Evolutionary conservation across 257 asterid genomes (phyloP).

Genomic region (Cynanchum wilfordii): DNA sequence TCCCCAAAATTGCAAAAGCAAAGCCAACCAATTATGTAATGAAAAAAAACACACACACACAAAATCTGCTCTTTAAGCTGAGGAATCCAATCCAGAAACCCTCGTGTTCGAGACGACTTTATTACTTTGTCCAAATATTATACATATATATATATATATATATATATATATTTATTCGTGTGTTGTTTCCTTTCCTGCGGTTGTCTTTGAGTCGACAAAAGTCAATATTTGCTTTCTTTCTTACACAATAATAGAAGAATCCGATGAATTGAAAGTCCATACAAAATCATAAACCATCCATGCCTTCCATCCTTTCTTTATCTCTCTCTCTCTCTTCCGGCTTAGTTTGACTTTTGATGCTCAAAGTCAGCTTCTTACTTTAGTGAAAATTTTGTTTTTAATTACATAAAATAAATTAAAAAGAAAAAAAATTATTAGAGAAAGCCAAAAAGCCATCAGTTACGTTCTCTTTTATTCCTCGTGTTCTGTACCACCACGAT

Average conservation of each 20-base stretch:
- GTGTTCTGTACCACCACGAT: background rate
- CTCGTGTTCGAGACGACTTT: background rate
- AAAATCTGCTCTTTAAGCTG: background rate
- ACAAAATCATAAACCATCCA: background rate
- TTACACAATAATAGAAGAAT: background rate
- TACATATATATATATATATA: too few species aligned
- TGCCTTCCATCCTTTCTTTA: too few species aligned
- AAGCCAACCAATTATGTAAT: too few species aligned
- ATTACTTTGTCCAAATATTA: background rate
- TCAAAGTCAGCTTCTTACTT: constrained; percentile 1
- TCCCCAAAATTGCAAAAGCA: too few species aligned
- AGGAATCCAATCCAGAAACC: background rate
- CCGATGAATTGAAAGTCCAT: background rate
- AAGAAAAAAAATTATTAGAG: background rate
- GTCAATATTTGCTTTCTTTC: background rate
- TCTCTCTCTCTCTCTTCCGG: background rate
- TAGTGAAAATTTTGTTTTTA: background rate
- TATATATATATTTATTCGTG: too few species aligned
- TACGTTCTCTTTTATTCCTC: background rate
- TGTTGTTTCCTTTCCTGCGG: background rate
- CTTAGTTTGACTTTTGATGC: background rate
- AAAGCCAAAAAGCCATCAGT: background rate
- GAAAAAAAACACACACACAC: too few species aligned
- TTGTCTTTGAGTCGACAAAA: background rate
- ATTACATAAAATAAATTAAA: too few species aligned